Evolutionary conservation across 1,139 yeast species (phyloP), one percentile per base, ranked within the genome.

Genomic region (Sugiyamaella novakii): DNA sequence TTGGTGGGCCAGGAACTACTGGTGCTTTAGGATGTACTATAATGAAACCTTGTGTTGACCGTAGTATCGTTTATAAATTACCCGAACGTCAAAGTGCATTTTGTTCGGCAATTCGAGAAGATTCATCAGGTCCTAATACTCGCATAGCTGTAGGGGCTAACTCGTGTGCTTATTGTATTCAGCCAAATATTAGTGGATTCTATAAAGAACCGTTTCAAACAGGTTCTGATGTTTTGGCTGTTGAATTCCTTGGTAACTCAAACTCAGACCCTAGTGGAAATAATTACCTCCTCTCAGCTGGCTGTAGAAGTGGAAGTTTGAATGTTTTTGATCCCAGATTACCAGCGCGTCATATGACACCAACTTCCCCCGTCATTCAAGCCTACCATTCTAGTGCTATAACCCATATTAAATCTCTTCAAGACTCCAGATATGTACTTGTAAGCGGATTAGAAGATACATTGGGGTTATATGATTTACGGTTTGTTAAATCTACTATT

Each of bases 391-490:
- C 41, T 15, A 40, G 41, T 17, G 37, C 42, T 19, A 34, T 46
- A 5, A 46, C 46, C 5, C 46, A 43, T 35, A 18, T 41, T 14
- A 42, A 46, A 22, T 37, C 45, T 8, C 33, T 43, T 21, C 47
- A 47, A 7, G 44, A 45, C 37, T 51, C 41, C 18, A 29, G 43
- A 18, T 57, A 55, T 41, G 38, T 59, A 25, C 38, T 59, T n/a
- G 54, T 54, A 25, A 51, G 57, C 41, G 63, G 63, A 2, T 50
- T 59, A 4, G 55, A 52, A 21, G 55, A 57, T 43, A 41, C 53
- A 29, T 48, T 59, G 30, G 56, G 54, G 2, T 43, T 58, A 17
- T 59, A 59, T 45, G 63, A 59, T 39, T 27, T 55, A 10, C 49
- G 63, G n/a, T 57, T 47, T 17, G 30, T 36, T 14, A 43, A 41